Percentiles rank a stretch among this genome's conserved stretches.
Evolutionary conservation across 2,329 filamentous ascomycete species (phyloP).

Genomic region (Nectriaceae sp.): DNA sequence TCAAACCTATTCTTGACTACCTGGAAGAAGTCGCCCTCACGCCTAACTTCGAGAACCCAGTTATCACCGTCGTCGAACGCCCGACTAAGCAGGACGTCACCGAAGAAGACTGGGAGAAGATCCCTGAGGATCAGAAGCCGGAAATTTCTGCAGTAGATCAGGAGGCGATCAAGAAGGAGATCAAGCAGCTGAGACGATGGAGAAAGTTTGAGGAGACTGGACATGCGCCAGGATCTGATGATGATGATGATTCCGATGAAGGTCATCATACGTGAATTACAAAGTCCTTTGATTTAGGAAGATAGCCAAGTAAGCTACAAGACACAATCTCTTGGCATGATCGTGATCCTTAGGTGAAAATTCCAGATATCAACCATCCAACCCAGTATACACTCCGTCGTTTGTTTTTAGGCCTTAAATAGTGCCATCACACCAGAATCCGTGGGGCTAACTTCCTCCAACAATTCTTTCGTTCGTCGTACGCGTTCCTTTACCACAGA

Average conservation of each 20-base stretch:
- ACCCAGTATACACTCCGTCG: no score
- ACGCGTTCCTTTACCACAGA: constrained; percentile 55
- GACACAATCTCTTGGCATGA: constrained; percentile 14
- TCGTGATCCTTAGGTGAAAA: constrained; percentile 1
- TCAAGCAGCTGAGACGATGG: constrained; percentile 29
- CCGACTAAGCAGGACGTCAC: constrained; percentile 19
- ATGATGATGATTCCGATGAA: constrained; percentile 22
- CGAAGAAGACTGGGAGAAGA: constrained; percentile 32
- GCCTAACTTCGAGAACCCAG: constrained; percentile 42
- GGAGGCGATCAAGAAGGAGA: constrained; percentile 22
- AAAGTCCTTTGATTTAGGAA: constrained; percentile 8
- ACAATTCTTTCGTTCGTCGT: constrained; percentile 51
- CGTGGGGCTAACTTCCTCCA: constrained; percentile 50
- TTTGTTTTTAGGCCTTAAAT: constrained; percentile 41
- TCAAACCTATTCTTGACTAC: constrained; percentile 59
- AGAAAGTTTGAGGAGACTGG: constrained; percentile 31
- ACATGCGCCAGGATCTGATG: constrained; percentile 23
- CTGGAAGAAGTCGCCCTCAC: constrained; percentile 55
- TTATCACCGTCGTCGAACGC: constrained; percentile 32
- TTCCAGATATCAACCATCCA: constrained; percentile 1
- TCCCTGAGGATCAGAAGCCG: constrained; percentile 34
- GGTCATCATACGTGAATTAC: not conserved
- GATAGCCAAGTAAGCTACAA: constrained; percentile 18
- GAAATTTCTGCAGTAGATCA: constrained; percentile 19
- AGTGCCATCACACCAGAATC: constrained; percentile 35